phyloP scores from a whole-genome alignment of 805 yeast species.

The Barnettozyma populi region DNA sequence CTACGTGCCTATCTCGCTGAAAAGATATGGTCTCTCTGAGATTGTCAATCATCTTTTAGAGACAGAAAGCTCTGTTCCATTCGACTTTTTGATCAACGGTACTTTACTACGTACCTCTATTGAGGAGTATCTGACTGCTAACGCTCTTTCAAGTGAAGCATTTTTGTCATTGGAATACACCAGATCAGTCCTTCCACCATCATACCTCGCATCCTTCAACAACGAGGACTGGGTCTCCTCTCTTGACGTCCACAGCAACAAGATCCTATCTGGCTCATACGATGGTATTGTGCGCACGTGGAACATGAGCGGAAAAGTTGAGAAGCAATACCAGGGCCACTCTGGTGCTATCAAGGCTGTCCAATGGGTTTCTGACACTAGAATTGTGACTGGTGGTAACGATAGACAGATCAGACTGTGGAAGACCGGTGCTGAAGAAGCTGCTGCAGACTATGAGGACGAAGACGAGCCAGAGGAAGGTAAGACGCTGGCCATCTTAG shows the following conservation, averaged over 20 bases:
- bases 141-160: constrained; percentile 81
- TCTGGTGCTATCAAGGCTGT: constrained; percentile 82
- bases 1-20: constrained; percentile 79
- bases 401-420: constrained; percentile 87
- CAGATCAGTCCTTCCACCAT: constrained; percentile 91
- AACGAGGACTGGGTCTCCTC: constrained; percentile 96
- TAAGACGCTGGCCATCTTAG: constrained; percentile 75
- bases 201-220: constrained; percentile 77
- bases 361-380: constrained; percentile 67
- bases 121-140: constrained; percentile 67
- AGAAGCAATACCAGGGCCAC: constrained; percentile 81
- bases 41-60: constrained; percentile 83
- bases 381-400: constrained; percentile 80
- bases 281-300: constrained; percentile 93
- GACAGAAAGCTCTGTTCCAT: constrained; percentile 67
- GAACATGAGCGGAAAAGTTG: constrained; percentile 74
- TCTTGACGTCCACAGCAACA: constrained; percentile 36
- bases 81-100: constrained; percentile 89
- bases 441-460: constrained; percentile 33
- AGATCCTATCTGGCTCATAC: constrained; percentile 82
- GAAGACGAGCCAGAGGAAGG: constrained; percentile 56
- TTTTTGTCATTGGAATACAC: constrained; percentile 82
- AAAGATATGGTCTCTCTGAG: constrained; percentile 90
- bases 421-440: constrained; percentile 51
- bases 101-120: constrained; percentile 71